Evolutionary conservation across 768 basidiomycete genomes (phyloP), one percentile per base, ranked within the genome.

Genomic region (Leucocoprinus sp.): DNA sequence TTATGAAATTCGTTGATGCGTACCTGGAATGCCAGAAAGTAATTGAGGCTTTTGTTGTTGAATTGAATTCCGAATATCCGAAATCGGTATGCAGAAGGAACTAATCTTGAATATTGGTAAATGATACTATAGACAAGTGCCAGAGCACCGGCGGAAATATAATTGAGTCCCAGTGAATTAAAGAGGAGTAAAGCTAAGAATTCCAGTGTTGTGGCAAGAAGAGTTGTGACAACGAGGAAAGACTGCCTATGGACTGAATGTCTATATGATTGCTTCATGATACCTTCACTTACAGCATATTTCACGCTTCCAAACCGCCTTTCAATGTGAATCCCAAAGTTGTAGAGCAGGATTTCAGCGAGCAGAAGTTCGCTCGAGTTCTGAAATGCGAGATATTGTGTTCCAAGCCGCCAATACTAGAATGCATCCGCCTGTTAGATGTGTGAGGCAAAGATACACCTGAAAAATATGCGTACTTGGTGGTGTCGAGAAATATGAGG

Each of bases 401-500:
- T 64, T 14, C 76, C 56, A 15, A 96, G 69, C 23, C 93, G 75
- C 90, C 89, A 96, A 57, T 90, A 91, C 91, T 97, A 61, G 50
- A 44, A 50, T 47, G 49, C 50, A 54, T 35, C 42, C 14, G 8
- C 26, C 37, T 47, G 43, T 59, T 54, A 59, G 55, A 54, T 59
- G 63, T 60, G 65, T 62, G 60, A 53, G 9, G 51, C 44, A 47
- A 49, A 37, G 26, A 17, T n/a, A 46, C 41, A 42, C 22, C 11
- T 12, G 4, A n/a, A n/a, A n/a, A n/a, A 39, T 39, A 15, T 33
- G 52, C 62, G 40, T 66, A 89, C 92, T 72, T 95, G 92, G 56
- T 89, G 85, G 60, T 93, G 77, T 43, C 77, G 78, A n/a, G 88
- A 90, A 38, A 96, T 72, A 59, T 96, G 92, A 2, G 92, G 93